Conservation (phyloP, 257 asterid species). For the Penstemon barbatus region DNA sequence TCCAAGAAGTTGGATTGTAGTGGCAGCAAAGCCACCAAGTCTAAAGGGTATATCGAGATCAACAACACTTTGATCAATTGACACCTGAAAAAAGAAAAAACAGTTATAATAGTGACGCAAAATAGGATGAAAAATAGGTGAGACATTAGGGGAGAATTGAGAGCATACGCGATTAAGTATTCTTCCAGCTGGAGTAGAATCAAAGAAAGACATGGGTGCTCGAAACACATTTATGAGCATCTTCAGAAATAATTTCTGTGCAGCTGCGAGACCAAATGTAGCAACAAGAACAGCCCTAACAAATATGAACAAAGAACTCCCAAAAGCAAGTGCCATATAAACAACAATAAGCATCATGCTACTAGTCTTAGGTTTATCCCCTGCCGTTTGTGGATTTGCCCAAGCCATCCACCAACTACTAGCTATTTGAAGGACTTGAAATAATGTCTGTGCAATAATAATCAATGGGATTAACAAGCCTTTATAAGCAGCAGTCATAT, state of each 20-base stretch:
- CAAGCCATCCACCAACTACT: slow-evolving; percentile 99
- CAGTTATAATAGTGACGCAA: slow-evolving; percentile 28
- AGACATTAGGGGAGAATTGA: not conserved
- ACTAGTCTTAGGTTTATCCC: slow-evolving; percentile 72
- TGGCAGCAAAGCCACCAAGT: slow-evolving; percentile 98
- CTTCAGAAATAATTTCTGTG: slow-evolving; percentile 78
- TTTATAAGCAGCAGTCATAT: slow-evolving; percentile 95
- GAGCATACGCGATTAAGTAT: slow-evolving; percentile 86
- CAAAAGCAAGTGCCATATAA: slow-evolving; percentile 95
- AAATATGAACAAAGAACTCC: slow-evolving; percentile 92
- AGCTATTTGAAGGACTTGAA: slow-evolving; percentile 97
- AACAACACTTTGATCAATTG: slow-evolving; percentile 96
- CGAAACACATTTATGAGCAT: slow-evolving; percentile 82
- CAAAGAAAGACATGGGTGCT: slow-evolving; percentile 96
- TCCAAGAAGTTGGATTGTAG: slow-evolving; percentile 97
- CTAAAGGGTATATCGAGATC: slow-evolving; percentile 99
- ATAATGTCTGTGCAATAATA: slow-evolving; percentile 82
- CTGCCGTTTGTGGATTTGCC: slow-evolving; percentile 97
- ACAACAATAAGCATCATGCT: slow-evolving; percentile 75
- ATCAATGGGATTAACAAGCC: slow-evolving; percentile 86
- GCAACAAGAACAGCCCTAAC: slow-evolving; percentile 95
- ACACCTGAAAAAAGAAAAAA: slow-evolving; percentile 67
- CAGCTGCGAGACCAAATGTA: slow-evolving; percentile 95
- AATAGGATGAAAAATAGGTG: not conserved
- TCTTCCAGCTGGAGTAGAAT: slow-evolving; percentile 96